These are phyloP conservation scores for Aspergillus sp. DNA, from an alignment of 2,329 filamentous ascomycete genomes.

Conservation along the genomic window DNA sequence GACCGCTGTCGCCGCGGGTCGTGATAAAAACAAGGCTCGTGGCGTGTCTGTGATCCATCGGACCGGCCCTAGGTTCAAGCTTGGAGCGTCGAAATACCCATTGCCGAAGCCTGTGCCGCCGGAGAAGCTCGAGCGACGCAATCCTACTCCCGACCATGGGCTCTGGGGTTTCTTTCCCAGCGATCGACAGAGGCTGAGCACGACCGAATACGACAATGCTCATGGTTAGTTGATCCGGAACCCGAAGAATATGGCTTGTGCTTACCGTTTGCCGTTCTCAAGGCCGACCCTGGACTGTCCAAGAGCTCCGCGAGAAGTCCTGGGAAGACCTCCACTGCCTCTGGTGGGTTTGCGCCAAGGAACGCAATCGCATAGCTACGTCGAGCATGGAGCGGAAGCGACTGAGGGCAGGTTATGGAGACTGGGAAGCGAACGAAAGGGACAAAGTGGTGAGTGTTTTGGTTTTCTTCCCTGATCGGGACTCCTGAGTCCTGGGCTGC, in stretches of 20 bases:
- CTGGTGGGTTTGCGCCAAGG: constrained; percentile 91
- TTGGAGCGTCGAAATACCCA: constrained; percentile 62
- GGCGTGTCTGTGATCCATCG: constrained; percentile 73
- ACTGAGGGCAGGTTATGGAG: constrained; percentile 63
- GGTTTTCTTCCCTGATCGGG: too few relatives aligned
- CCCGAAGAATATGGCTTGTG: constrained; percentile 1
- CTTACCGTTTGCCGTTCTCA: constrained; percentile 9
- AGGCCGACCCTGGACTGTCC: constrained; percentile 71
- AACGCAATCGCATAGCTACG: constrained; percentile 82
- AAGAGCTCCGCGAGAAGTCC: constrained; percentile 78
- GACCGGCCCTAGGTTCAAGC: constrained; percentile 63
- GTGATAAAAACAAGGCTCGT: constrained; percentile 69
- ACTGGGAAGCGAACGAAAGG: constrained; percentile 55
- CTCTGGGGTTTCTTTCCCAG: constrained; percentile 86
- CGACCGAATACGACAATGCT: constrained; percentile 59
- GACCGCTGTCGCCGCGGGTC: constrained; percentile 44
- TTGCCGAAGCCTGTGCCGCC: constrained; percentile 63
- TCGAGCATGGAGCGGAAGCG: constrained; percentile 59
- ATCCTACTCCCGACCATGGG: constrained; percentile 66
- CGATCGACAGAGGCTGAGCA: constrained; percentile 57
- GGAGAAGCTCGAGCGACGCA: constrained; percentile 37
- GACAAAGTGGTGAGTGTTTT: constrained; percentile 53
- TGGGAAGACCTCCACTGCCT: constrained; percentile 88
- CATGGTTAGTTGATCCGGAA: constrained; percentile 47
- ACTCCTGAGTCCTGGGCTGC: background rate